Percentiles rank a stretch among this genome's conserved stretches.
These are phyloP conservation scores for Sechiopsis laciniata DNA, from an alignment of 306 rosid genomes.

Conservation along the genomic window DNA sequence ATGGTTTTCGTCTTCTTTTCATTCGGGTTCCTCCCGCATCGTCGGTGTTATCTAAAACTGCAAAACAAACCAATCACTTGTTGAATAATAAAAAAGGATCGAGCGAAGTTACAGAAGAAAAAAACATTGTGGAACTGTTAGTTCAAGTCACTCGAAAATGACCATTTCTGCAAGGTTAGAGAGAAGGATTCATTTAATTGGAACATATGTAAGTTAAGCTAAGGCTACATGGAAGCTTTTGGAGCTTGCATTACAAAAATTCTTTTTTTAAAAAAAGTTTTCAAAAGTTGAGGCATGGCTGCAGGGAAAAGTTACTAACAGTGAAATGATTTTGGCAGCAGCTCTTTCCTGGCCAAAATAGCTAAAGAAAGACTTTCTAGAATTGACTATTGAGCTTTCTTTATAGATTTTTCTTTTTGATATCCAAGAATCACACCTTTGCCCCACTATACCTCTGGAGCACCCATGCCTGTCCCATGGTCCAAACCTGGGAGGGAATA, in stretches of 20 bases:
- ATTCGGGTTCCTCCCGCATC: slow-evolving; percentile 49
- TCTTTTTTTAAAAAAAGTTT: background rate
- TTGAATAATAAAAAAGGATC: slow-evolving; percentile 11
- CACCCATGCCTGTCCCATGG: too few species aligned
- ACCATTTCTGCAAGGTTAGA: background rate
- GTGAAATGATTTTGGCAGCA: background rate
- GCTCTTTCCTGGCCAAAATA: background rate
- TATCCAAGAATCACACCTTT: too few species aligned
- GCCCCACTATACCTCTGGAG: too few species aligned
- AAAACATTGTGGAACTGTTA: background rate
- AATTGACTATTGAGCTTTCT: background rate
- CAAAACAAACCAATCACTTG: slow-evolving; percentile 12
- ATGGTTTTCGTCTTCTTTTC: slow-evolving; percentile 76
- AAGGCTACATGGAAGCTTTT: background rate
- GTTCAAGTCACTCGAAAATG: background rate
- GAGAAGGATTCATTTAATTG: too few species aligned
- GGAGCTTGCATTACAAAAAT: background rate
- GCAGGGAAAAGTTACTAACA: background rate
- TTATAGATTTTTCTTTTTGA: too few species aligned
- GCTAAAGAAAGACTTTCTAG: background rate
- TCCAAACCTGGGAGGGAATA: too few species aligned
- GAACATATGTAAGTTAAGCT: background rate
- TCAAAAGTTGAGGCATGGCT: background rate
- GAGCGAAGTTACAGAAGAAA: background rate
- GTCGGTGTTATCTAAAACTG: slow-evolving; percentile 34